These are phyloP conservation scores for Cenchrus purpureus DNA, from an alignment of 176 grass and related monocot genomes.

Conservation along the genomic window DNA sequence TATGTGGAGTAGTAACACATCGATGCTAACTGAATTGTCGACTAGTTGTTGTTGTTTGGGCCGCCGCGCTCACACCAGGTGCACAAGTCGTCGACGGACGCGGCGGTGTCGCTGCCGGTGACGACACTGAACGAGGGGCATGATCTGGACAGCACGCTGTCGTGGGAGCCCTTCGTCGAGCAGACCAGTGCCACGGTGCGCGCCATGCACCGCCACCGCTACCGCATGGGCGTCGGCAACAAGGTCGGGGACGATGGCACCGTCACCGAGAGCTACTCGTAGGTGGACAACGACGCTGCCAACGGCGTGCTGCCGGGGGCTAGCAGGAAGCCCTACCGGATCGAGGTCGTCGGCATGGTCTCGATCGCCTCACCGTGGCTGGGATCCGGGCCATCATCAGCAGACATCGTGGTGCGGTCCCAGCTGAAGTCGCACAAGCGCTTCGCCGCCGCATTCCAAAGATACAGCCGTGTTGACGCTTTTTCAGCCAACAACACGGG, in stretches of 20 bases:
- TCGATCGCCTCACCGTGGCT: slow-evolving; percentile 83
- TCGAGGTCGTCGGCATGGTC: slow-evolving; percentile 86
- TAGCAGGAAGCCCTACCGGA: slow-evolving; percentile 69
- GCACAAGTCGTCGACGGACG: slow-evolving; percentile 88
- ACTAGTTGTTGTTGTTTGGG: neutral
- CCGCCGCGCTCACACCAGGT: slow-evolving; percentile 40
- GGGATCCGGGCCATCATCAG: slow-evolving; percentile 86
- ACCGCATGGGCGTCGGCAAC: slow-evolving; percentile 93
- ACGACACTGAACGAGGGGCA: slow-evolving; percentile 93
- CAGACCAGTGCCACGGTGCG: slow-evolving; percentile 87
- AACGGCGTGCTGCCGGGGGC: neutral
- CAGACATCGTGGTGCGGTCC: slow-evolving; percentile 75
- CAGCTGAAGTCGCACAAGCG: slow-evolving; percentile 91
- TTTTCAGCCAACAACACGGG: too few relatives aligned
- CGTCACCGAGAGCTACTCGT: slow-evolving; percentile 81
- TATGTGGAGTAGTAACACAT: too few relatives aligned
- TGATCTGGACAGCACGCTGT: slow-evolving; percentile 95
- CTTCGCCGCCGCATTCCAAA: slow-evolving; percentile 70
- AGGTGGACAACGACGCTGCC: slow-evolving; percentile 22
- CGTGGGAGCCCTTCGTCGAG: slow-evolving; percentile 89
- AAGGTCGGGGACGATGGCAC: slow-evolving; percentile 64
- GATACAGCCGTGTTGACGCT: slow-evolving; percentile 45
- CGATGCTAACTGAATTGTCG: neutral
- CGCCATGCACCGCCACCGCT: slow-evolving; percentile 72
- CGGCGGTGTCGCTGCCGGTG: slow-evolving; percentile 86